Evolutionary conservation across 176 grass and related monocot species (phyloP).

Genomic region (Panicum miliaceum): DNA sequence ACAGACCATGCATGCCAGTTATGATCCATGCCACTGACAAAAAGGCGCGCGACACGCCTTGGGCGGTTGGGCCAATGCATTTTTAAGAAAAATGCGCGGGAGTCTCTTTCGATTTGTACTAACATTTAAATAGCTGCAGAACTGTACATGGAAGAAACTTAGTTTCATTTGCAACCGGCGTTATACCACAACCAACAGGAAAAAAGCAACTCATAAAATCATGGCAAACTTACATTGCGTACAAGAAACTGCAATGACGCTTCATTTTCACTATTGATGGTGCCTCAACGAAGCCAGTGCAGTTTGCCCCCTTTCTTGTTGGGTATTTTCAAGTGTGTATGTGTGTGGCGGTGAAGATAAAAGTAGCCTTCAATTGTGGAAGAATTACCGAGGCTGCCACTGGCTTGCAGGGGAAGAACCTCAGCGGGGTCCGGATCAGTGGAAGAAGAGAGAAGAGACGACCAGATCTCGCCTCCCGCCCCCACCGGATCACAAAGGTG

Average conservation of each 20-base stretch:
- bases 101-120: neutral
- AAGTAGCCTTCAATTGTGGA: constrained; percentile 11
- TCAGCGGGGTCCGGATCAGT: neutral
- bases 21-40: neutral
- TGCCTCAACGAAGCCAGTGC: neutral
- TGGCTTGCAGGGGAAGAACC: constrained; percentile 28
- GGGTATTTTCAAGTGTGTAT: neutral
- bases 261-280: neutral
- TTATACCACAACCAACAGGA: neutral
- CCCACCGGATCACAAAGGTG: constrained; percentile 36
- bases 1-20: neutral
- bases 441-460: constrained; percentile 7
- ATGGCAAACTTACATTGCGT: neutral
- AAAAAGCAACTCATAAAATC: neutral
- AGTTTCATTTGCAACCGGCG: neutral
- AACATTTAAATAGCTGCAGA: neutral
- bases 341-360: neutral
- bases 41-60: neutral
- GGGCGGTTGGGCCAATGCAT: neutral
- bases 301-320: neutral
- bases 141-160: constrained; percentile 3
- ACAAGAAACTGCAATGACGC: neutral
- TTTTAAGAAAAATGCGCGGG: neutral
- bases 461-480: constrained; percentile 38
- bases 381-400: constrained; percentile 10